Conservation (phyloP, 805 yeast species). For the Starmera pachycereana region DNA sequence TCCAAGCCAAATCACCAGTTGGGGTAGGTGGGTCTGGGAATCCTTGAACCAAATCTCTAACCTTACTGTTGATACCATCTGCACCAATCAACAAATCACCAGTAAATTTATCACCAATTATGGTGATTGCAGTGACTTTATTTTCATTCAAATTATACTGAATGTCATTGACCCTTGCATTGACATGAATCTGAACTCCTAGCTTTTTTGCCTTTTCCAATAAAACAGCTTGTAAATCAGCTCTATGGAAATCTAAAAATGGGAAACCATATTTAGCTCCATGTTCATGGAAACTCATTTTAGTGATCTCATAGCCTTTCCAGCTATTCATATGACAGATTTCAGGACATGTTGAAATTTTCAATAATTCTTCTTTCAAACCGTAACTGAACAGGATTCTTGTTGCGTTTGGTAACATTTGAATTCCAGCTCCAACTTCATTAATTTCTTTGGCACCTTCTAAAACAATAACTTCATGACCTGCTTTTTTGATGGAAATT, state of each 20-base stretch:
- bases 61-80: conserved; percentile 19
- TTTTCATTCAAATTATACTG: conserved; percentile 12
- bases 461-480: conserved; percentile 17
- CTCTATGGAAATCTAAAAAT: conserved; percentile 20
- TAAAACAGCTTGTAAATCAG: conserved; percentile 20
- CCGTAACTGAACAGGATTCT: conserved; percentile 16
- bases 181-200: conserved; percentile 13
- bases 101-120: conserved; percentile 8
- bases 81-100: conserved; percentile 20
- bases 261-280: conserved; percentile 12
- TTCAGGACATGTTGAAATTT: conserved; percentile 12
- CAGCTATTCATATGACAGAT: conserved; percentile 13
- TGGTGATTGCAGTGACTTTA: conserved; percentile 7
- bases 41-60: conserved; percentile 15
- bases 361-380: conserved; percentile 3
- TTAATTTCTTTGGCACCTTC: conserved; percentile 18
- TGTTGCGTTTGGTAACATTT: conserved; percentile 19
- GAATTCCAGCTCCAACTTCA: conserved; percentile 23
- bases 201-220: conserved; percentile 13
- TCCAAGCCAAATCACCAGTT: conserved; percentile 22
- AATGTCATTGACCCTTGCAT: conserved; percentile 10
- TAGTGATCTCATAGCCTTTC: conserved; percentile 10
- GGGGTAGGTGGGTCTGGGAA: conserved; percentile 17
- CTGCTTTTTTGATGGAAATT: conserved; percentile 15
- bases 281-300: conserved; percentile 14